phyloP scores from a whole-genome alignment of 345 rosid genomes.

The Sonneratia caseolaris region DNA sequence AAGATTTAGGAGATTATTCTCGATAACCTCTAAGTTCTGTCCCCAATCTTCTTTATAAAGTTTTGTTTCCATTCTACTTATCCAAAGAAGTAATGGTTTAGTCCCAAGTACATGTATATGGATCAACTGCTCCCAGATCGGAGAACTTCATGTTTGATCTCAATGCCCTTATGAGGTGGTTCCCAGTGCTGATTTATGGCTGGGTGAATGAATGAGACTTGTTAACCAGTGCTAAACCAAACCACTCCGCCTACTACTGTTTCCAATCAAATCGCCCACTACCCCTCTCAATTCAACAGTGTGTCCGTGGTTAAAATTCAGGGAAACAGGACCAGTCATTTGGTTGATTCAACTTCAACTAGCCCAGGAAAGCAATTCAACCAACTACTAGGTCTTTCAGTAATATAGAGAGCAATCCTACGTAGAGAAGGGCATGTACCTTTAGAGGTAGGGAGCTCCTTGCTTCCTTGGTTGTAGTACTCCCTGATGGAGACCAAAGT shows the following conservation, averaged over 20 bases:
- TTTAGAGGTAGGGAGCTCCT: constrained; percentile 79
- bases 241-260: too few relatives aligned
- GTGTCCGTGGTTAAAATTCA: background rate
- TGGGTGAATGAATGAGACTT: too few relatives aligned
- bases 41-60: too few relatives aligned
- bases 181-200: too few relatives aligned
- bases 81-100: too few relatives aligned
- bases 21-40: too few relatives aligned
- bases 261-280: background rate
- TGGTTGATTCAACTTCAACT: background rate
- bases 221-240: too few relatives aligned
- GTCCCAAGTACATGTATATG: too few relatives aligned
- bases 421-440: constrained; percentile 22
- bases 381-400: background rate
- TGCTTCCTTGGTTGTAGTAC: constrained; percentile 65
- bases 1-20: background rate
- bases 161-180: too few relatives aligned
- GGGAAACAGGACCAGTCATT: background rate
- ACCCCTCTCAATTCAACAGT: background rate
- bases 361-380: background rate
- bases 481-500: constrained; percentile 79
- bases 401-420: background rate
- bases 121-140: too few relatives aligned
- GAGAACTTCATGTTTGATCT: too few relatives aligned
- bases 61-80: too few relatives aligned